Conservation (phyloP, 2,329 filamentous ascomycete genomes). For the Talaromyces amestolkiae region DNA sequence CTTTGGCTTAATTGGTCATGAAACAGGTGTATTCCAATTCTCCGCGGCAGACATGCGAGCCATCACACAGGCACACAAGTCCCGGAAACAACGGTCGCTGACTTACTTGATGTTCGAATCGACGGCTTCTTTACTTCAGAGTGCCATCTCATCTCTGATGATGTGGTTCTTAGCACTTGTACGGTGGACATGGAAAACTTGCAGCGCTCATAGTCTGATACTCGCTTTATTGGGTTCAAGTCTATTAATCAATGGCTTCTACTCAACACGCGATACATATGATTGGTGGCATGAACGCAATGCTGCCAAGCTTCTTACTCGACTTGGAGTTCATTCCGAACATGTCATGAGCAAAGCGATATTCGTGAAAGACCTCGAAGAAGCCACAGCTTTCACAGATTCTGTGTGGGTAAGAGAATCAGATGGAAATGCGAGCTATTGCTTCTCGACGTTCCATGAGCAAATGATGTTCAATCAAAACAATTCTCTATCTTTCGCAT, state of each 20-base stretch:
- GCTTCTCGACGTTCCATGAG: slow-evolving; percentile 47
- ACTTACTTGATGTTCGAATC: slow-evolving; percentile 71
- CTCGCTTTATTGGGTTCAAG: slow-evolving; percentile 68
- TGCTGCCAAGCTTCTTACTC: slow-evolving; percentile 75
- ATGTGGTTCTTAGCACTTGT: slow-evolving; percentile 70
- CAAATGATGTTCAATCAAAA: slow-evolving; percentile 37
- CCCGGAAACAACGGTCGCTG: slow-evolving; percentile 60
- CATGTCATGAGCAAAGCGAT: slow-evolving; percentile 79
- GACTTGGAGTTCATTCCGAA: slow-evolving; percentile 76
- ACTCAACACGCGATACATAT: slow-evolving; percentile 69
- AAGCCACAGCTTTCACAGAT: slow-evolving; percentile 50
- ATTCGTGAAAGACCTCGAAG: slow-evolving; percentile 76
- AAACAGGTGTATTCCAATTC: slow-evolving; percentile 42
- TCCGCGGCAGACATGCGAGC: slow-evolving; percentile 32
- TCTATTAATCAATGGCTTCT: slow-evolving; percentile 68
- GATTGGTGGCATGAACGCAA: slow-evolving; percentile 84
- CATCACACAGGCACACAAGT: slow-evolving; percentile 47
- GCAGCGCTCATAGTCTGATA: slow-evolving; percentile 72
- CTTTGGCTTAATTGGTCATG: slow-evolving; percentile 49
- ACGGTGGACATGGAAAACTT: slow-evolving; percentile 64
- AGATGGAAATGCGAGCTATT: slow-evolving; percentile 36
- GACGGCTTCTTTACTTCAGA: slow-evolving; percentile 69
- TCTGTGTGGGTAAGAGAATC: slow-evolving; percentile 25
- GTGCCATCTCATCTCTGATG: slow-evolving; percentile 70
- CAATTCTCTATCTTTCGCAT: slow-evolving; percentile 28